These are phyloP conservation scores for Penicillium palitans DNA, from an alignment of 2,329 filamentous ascomycete species.

Conservation along the genomic window DNA sequence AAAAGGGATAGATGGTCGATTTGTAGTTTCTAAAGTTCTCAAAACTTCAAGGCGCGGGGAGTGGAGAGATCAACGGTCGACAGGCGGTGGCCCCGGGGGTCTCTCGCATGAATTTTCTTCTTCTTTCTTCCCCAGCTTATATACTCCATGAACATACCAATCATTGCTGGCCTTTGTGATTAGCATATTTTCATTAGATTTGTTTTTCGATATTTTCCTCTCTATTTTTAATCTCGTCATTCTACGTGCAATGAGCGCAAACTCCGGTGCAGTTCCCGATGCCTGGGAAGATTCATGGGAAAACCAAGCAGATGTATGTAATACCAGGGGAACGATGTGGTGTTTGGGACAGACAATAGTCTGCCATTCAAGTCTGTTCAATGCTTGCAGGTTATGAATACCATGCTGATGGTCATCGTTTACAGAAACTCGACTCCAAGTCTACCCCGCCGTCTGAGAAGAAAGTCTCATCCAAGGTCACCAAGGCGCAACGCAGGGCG, in stretches of 20 bases:
- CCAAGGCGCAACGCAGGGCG: slow-evolving; percentile 74
- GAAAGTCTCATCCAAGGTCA: slow-evolving; percentile 56
- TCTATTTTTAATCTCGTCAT: slow-evolving; percentile 3
- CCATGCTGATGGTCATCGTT: slow-evolving; percentile 10
- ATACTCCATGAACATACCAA: slow-evolving; percentile 18
- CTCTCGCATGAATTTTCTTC: slow-evolving; percentile 25
- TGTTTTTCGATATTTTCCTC: background rate
- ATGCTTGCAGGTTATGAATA: background rate
- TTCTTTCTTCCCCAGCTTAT: slow-evolving; percentile 12
- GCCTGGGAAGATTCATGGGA: slow-evolving; percentile 97
- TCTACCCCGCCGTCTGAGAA: slow-evolving; percentile 45
- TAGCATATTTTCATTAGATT: background rate
- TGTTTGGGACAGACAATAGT: background rate
- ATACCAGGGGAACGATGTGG: background rate
- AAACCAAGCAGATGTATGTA: slow-evolving; percentile 66
- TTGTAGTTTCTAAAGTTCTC: slow-evolving; percentile 1
- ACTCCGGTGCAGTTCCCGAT: slow-evolving; percentile 62
- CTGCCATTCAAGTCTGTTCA: background rate
- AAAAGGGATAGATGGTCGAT: background rate
- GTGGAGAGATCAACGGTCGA: slow-evolving; percentile 20
- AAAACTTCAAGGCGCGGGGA: slow-evolving; percentile 2
- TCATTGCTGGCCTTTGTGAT: slow-evolving; percentile 5
- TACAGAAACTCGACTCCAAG: slow-evolving; percentile 43
- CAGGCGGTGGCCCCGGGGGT: slow-evolving; percentile 23
- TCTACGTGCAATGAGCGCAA: slow-evolving; percentile 40